Evolutionary conservation across 2,329 filamentous ascomycete species (phyloP).

Genomic region (Scolecobasidium constrictum): DNA sequence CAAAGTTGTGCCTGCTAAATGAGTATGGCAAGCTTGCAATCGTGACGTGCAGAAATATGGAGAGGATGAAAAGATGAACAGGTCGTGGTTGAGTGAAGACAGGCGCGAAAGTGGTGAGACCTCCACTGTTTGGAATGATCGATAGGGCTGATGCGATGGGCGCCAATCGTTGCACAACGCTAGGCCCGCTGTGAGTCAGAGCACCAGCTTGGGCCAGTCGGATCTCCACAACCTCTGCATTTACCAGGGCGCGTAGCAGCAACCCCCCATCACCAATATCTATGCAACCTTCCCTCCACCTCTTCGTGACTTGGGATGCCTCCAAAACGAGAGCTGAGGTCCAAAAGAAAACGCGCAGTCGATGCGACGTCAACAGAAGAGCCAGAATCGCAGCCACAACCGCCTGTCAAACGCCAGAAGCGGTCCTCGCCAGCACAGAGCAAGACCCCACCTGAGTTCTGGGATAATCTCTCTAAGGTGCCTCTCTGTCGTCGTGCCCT

Average conservation of each 20-base stretch:
- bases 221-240: conserved; percentile 5
- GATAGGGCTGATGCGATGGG: background rate
- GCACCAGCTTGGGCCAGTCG: background rate
- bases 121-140: too few species aligned
- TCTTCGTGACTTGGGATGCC: conserved; percentile 9
- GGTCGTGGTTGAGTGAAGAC: background rate
- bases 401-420: conserved; percentile 11
- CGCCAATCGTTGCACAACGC: conserved; percentile 3
- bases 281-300: conserved; percentile 10
- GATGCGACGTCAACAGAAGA: conserved; percentile 8
- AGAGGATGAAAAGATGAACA: too few species aligned
- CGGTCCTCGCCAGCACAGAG: conserved; percentile 4
- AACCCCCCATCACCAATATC: conserved; percentile 7
- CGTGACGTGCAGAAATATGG: conserved; percentile 1
- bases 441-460: conserved; percentile 12
- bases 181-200: conserved; percentile 2
- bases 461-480: conserved; percentile 13
- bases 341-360: conserved; percentile 11
- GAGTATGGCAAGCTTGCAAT: conserved; percentile 7
- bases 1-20: conserved; percentile 5
- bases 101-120: too few species aligned
- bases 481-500: conserved; percentile 12
- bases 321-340: conserved; percentile 8
- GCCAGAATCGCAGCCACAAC: conserved; percentile 9
- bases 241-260: conserved; percentile 9